Evolutionary conservation across 306 rosid species (phyloP).

Genomic region (Boehmeria nivea): DNA sequence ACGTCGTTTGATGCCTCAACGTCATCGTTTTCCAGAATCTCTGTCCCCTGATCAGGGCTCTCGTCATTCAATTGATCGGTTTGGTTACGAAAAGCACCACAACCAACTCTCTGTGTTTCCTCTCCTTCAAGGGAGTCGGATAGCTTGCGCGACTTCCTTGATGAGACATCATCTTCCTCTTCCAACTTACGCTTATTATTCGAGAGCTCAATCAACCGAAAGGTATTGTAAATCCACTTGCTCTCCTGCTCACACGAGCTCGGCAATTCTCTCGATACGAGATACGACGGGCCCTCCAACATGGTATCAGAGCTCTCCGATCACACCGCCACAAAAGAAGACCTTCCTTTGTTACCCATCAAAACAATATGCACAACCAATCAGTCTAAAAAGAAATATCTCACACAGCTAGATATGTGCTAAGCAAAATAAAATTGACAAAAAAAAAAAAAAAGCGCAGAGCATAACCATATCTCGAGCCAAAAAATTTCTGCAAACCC

Average conservation of each 20-base stretch:
- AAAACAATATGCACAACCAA: no score
- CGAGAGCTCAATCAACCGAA: constrained; percentile 32
- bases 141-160: constrained; percentile 34
- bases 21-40: background rate
- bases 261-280: constrained; percentile 41
- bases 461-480: no score
- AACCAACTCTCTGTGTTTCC: background rate
- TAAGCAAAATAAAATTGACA: no score
- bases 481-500: no score
- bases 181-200: constrained; percentile 36
- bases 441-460: no score
- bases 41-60: no score
- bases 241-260: constrained; percentile 54
- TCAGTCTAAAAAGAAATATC: no score
- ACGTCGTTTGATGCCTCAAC: background rate
- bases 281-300: constrained; percentile 55
- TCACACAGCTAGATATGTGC: no score
- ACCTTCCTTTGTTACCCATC: no score
- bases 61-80: constrained; percentile 23
- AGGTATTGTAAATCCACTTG: constrained; percentile 41
- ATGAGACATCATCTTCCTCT: constrained; percentile 24
- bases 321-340: no score
- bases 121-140: constrained; percentile 24
- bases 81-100: constrained; percentile 8
- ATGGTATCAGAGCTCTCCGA: constrained; percentile 31